These are phyloP conservation scores for Capsicum baccatum DNA, from an alignment of 257 asterid species.

Conservation along the genomic window DNA sequence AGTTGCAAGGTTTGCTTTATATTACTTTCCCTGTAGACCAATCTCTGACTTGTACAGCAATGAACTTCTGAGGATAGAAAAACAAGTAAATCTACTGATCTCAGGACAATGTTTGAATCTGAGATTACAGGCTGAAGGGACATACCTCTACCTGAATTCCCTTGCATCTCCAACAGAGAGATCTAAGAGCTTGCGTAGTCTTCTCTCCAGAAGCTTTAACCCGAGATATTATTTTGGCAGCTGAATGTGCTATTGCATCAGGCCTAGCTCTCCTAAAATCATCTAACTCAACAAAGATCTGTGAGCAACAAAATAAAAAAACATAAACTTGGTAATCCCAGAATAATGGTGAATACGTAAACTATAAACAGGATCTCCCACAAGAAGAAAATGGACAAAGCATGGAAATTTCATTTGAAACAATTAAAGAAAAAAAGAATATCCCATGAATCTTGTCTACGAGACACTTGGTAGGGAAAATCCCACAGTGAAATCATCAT, in stretches of 20 bases:
- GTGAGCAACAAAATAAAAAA: conserved; percentile 32
- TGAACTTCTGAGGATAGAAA: not conserved
- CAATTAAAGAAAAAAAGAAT: not conserved
- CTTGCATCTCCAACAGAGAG: conserved; percentile 96
- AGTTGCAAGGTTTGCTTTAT: conserved; percentile 12
- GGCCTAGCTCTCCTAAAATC: conserved; percentile 88
- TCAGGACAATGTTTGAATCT: not conserved
- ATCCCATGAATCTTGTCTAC: conserved; percentile 16
- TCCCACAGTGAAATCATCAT: not conserved
- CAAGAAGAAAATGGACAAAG: conserved; percentile 30
- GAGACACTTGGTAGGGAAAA: not conserved
- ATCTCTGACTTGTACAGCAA: not conserved
- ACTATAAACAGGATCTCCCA: not conserved
- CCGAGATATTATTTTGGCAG: conserved; percentile 81
- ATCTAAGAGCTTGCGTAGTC: conserved; percentile 86
- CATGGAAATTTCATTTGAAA: conserved; percentile 8
- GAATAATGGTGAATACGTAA: not conserved
- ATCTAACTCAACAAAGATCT: conserved; percentile 77
- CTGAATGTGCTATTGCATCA: conserved; percentile 96
- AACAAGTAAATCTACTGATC: not conserved
- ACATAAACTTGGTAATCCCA: conserved; percentile 23
- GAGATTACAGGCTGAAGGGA: conserved; percentile 11
- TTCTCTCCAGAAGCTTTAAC: conserved; percentile 93
- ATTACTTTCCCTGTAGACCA: not conserved
- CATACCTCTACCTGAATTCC: conserved; percentile 95